Conservation (phyloP, 768 basidiomycete species). For the Artomyces pyxidatus region DNA sequence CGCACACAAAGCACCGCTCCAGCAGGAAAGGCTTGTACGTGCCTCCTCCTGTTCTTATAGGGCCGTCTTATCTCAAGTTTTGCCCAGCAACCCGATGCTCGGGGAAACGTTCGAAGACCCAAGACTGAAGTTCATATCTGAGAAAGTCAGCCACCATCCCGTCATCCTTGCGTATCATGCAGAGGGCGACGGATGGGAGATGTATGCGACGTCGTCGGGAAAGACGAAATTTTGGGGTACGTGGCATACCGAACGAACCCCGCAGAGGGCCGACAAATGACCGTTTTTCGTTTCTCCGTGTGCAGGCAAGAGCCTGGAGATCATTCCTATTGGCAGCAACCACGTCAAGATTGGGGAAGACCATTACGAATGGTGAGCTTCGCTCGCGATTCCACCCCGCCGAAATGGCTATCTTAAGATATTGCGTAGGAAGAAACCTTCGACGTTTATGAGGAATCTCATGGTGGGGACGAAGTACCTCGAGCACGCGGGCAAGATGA, state of each 20-base stretch:
- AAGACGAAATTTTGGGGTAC: conserved; percentile 88
- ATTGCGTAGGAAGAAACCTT: conserved; percentile 71
- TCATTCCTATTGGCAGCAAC: conserved; percentile 71
- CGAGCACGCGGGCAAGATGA: conserved; percentile 77
- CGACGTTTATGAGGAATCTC: conserved; percentile 82
- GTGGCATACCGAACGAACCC: conserved; percentile 20
- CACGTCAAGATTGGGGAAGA: conserved; percentile 61
- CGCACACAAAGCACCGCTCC: conserved; percentile 70
- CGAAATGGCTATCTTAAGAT: not conserved
- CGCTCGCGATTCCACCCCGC: not conserved
- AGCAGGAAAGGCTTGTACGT: conserved; percentile 86
- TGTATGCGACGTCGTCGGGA: conserved; percentile 69
- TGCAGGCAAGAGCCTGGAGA: conserved; percentile 81
- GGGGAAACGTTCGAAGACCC: conserved; percentile 83
- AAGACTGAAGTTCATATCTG: conserved; percentile 75
- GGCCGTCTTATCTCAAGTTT: not conserved
- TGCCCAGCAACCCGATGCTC: conserved; percentile 72
- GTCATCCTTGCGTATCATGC: conserved; percentile 83
- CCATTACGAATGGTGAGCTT: conserved; percentile 58
- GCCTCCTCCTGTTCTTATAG: not conserved
- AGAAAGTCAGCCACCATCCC: conserved; percentile 84
- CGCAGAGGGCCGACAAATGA: conserved; percentile 10
- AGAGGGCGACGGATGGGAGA: conserved; percentile 68
- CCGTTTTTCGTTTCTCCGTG: conserved; percentile 13
- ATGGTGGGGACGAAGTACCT: conserved; percentile 90